Evolutionary conservation across 345 rosid genomes (phyloP).

Genomic region (Acer campestre): DNA sequence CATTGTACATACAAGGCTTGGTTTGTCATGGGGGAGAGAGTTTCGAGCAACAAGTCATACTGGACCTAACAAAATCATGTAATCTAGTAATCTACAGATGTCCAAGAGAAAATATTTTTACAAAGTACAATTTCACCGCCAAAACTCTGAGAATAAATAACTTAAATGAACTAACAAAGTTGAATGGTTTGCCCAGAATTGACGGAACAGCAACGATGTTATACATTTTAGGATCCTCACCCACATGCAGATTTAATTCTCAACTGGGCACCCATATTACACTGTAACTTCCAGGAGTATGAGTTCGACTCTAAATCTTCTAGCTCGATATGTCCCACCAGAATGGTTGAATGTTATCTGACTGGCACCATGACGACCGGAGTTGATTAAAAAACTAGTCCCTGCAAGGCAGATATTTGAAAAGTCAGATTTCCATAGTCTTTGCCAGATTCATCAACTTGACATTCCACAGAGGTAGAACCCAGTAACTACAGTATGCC

Average conservation of each 20-base stretch:
- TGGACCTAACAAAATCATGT: background rate
- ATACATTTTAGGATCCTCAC: background rate
- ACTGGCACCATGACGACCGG: background rate
- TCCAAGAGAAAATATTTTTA: background rate
- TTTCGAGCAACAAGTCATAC: background rate
- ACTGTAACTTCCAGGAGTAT: background rate
- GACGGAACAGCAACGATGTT: background rate
- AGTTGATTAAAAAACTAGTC: slow-evolving; percentile 27
- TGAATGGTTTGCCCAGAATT: background rate
- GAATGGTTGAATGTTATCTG: background rate
- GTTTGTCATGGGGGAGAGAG: too few species aligned
- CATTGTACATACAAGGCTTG: background rate
- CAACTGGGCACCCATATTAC: background rate
- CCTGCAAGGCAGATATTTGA: slow-evolving; percentile 29
- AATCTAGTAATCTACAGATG: background rate
- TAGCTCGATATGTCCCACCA: background rate
- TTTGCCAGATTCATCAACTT: background rate
- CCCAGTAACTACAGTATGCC: background rate
- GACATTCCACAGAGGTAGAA: background rate
- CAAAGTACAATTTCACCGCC: slow-evolving; percentile 6
- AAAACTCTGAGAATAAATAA: background rate
- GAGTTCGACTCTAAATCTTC: background rate
- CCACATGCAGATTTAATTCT: background rate
- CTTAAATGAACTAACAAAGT: background rate
- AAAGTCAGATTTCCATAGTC: slow-evolving; percentile 4